Percentiles rank a stretch among this genome's conserved stretches.
phyloP scores from a whole-genome alignment of 805 yeast genomes.

The Barnettozyma populi region DNA sequence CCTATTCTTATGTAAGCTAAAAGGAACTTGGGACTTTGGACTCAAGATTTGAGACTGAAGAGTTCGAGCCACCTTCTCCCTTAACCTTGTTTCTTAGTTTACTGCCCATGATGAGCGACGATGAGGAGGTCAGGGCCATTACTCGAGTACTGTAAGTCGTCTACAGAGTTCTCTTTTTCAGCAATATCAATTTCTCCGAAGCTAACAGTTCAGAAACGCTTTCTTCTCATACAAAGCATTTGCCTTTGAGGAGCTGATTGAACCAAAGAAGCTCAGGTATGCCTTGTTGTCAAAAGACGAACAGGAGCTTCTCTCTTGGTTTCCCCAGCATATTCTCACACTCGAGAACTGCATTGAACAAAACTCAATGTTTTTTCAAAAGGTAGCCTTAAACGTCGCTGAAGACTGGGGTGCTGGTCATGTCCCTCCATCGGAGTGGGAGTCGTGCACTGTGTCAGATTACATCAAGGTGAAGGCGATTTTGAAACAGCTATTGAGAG shows the following conservation, averaged over 20 bases:
- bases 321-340: slow-evolving; percentile 34
- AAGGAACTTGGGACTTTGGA: too few species aligned
- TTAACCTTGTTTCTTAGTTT: neutral
- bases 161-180: neutral
- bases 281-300: slow-evolving; percentile 36
- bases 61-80: neutral
- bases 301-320: slow-evolving; percentile 44
- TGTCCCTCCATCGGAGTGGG: slow-evolving; percentile 36
- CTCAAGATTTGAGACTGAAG: too few species aligned
- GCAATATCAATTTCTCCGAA: neutral
- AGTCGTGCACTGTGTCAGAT: slow-evolving; percentile 35
- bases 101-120: neutral
- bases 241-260: slow-evolving; percentile 29
- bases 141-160: slow-evolving; percentile 3
- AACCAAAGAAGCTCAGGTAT: slow-evolving; percentile 31
- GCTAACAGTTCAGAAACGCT: slow-evolving; percentile 16
- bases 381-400: slow-evolving; percentile 40
- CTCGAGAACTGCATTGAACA: slow-evolving; percentile 38
- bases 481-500: slow-evolving; percentile 52
- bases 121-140: neutral
- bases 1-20: too few species aligned
- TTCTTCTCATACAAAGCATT: slow-evolving; percentile 29
- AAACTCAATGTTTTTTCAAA: slow-evolving; percentile 40
- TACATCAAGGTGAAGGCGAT: slow-evolving; percentile 53
- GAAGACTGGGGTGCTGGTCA: slow-evolving; percentile 43